Conservation (phyloP, 2,329 filamentous ascomycete species). For the Nigrospora osmanthi region DNA sequence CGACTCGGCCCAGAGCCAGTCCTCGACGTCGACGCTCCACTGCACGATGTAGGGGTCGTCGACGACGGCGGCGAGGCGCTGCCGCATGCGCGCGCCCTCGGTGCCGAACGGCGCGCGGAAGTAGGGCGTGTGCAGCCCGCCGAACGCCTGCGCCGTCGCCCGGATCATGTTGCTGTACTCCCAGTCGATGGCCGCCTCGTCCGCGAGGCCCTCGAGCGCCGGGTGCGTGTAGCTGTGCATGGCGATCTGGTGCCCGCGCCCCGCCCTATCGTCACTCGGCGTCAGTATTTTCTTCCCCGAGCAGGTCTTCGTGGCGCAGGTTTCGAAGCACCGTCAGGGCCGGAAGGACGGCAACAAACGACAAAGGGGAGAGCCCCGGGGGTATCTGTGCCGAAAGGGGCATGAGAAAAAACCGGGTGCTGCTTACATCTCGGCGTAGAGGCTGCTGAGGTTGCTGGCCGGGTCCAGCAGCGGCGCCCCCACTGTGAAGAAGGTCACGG, state of each 20-base stretch:
- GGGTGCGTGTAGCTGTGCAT: conserved; percentile 63
- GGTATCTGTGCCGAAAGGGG: no score
- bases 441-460: conserved; percentile 52
- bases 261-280: conserved; percentile 11
- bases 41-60: conserved; percentile 53
- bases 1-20: conserved; percentile 59
- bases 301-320: no score
- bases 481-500: conserved; percentile 65
- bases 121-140: conserved; percentile 33
- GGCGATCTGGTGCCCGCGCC: conserved; percentile 58
- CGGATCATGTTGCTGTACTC: conserved; percentile 50
- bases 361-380: no score
- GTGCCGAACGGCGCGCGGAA: conserved; percentile 64
- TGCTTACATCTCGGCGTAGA: conserved; percentile 52
- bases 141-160: conserved; percentile 32
- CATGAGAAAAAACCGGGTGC: no score
- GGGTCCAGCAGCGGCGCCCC: conserved; percentile 52
- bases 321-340: no score
- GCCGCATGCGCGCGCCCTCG: conserved; percentile 58
- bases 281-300: no score
- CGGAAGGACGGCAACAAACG: no score
- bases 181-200: conserved; percentile 48
- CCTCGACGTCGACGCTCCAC: conserved; percentile 64
- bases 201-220: conserved; percentile 49
- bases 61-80: conserved; percentile 47